Evolutionary conservation across 352 stramenopile genomes (phyloP).

Genomic region (Halophytophthora batemanensis): DNA sequence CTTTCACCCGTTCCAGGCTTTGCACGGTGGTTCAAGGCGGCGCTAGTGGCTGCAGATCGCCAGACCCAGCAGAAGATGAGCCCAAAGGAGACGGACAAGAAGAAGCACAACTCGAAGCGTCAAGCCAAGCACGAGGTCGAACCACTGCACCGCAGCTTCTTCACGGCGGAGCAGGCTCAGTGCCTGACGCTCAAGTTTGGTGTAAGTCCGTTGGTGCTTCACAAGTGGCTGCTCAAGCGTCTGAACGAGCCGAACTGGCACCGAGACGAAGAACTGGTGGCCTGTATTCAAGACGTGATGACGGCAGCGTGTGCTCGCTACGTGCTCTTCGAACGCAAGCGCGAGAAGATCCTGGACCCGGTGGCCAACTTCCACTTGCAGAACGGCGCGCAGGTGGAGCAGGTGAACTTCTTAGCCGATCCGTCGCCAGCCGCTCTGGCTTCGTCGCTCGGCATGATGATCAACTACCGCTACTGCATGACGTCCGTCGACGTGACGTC

Average conservation of each 20-base stretch:
- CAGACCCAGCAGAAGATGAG: slow-evolving; percentile 14
- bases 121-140: slow-evolving; percentile 8
- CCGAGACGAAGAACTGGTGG: slow-evolving; percentile 38
- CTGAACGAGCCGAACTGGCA: slow-evolving; percentile 51
- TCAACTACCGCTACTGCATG: slow-evolving; percentile 89
- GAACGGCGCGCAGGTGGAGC: slow-evolving; percentile 83
- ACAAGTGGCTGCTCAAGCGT: slow-evolving; percentile 71
- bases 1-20: slow-evolving; percentile 81
- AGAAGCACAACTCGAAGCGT: slow-evolving; percentile 1
- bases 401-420: slow-evolving; percentile 82
- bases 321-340: slow-evolving; percentile 75
- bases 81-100: slow-evolving; percentile 11
- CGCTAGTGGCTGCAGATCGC: slow-evolving; percentile 29
- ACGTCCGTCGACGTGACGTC: slow-evolving; percentile 73
- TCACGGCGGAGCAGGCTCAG: slow-evolving; percentile 48
- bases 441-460: slow-evolving; percentile 70
- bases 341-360: slow-evolving; percentile 76
- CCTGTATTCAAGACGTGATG: slow-evolving; percentile 50
- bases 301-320: slow-evolving; percentile 64
- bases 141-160: slow-evolving; percentile 37
- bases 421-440: slow-evolving; percentile 41
- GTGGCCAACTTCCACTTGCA: slow-evolving; percentile 86
- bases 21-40: slow-evolving; percentile 54
- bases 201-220: slow-evolving; percentile 44
- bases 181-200: slow-evolving; percentile 55